phyloP scores from a whole-genome alignment of 2,329 filamentous ascomycete species.

The Furcasterigmium furcatum region DNA sequence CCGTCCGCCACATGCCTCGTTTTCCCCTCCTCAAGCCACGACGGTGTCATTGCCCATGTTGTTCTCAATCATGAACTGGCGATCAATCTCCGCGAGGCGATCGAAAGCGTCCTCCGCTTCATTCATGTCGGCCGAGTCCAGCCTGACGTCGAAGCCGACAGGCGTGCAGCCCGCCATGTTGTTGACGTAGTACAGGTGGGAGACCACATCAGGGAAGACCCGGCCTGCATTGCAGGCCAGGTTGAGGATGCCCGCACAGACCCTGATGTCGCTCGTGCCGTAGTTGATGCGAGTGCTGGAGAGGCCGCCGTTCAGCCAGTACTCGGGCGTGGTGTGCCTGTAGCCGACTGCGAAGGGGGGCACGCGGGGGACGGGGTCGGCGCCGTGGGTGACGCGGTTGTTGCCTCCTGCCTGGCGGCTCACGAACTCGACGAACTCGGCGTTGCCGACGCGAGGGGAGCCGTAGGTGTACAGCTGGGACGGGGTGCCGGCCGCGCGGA shows the following conservation, averaged over 20 bases:
- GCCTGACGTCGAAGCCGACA: background rate
- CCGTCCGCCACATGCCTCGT: no score
- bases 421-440: slow-evolving; percentile 50
- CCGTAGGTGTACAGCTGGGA: slow-evolving; percentile 65
- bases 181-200: slow-evolving; percentile 49
- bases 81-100: background rate
- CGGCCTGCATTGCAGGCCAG: slow-evolving; percentile 48
- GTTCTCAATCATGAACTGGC: background rate
- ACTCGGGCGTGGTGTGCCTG: slow-evolving; percentile 66
- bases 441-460: slow-evolving; percentile 63
- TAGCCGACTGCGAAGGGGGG: slow-evolving; percentile 60
- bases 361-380: slow-evolving; percentile 66
- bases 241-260: slow-evolving; percentile 47
- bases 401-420: slow-evolving; percentile 46
- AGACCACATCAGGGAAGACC: slow-evolving; percentile 34
- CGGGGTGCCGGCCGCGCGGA: slow-evolving; percentile 44
- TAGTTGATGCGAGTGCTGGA: slow-evolving; percentile 31
- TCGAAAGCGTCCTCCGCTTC: background rate
- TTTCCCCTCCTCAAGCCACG: no score
- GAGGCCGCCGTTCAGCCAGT: slow-evolving; percentile 48
- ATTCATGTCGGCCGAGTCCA: background rate
- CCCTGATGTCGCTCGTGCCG: slow-evolving; percentile 32
- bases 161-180: slow-evolving; percentile 35
- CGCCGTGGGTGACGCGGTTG: slow-evolving; percentile 63
- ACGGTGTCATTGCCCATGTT: background rate